Base-by-base conservation (phyloP, 2,329 filamentous ascomycete genomes). In the Cordyceps sp. region DNA sequence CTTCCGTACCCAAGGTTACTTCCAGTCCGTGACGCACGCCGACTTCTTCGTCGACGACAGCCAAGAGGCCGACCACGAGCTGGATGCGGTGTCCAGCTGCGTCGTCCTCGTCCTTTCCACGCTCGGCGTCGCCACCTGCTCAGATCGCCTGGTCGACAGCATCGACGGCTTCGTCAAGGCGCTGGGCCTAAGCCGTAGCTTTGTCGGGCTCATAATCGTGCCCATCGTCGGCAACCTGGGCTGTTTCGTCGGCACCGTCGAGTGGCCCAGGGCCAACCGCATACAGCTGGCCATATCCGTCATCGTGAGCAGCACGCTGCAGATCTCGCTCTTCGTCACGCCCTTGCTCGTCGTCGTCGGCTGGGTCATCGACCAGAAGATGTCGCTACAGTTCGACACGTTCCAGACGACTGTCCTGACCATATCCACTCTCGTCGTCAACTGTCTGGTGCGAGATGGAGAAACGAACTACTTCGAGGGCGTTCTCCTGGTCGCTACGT, bases 391-490 rank as follows among this genome's bases (percentile, higher is more conserved):
- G 48, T 90, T 90, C 47, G 77, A 86, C 58, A 80, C 52, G 6
- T 58, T 85, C 45, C 76, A 84, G 58, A 84, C 79, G 0, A 74
- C 85, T 26, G 71, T 78, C 1, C 85, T 85, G 52, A 80, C 78
- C 35, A 63, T 85, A 33, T 79, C 76, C 9, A 77, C 81, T 3
- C 55, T 85, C 26, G 77, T 85, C 21, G 78, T 84, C 22, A 81
- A 71, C 35, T 85, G 73, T 53, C 79, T 69, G 3, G 77, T 86
- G 27, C 76, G 82, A 48, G 82, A 88, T 46, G 82, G 82, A 45
- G 82, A 80, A 53, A 82, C 75, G 12, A 90, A 88, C 53, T 88
- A 88, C 43, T 68, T 88, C 16, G 81, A 88, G 52, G 81, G 81
- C 28, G 78, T 78, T 30, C 79, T 88, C 71, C 46, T 59, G 29